Evolutionary conservation across 164 flowering plant species (phyloP).

Genomic region (Stephania japonica): DNA sequence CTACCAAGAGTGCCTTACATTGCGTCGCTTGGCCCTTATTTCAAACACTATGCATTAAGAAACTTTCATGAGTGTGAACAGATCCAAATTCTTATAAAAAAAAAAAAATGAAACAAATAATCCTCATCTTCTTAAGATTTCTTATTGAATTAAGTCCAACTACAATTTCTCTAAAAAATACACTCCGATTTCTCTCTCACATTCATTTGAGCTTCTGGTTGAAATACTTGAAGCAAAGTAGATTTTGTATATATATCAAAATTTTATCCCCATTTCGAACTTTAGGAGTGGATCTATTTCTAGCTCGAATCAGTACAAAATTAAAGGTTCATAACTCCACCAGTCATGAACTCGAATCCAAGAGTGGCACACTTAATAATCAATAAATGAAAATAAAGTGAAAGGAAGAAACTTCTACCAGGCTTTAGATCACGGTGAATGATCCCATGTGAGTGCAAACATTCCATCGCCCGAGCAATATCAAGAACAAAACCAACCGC

Average conservation of each 20-base stretch:
- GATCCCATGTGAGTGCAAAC: conserved; percentile 83
- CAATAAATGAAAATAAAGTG: neutral
- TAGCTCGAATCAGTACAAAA: neutral
- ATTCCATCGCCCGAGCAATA: conserved; percentile 90
- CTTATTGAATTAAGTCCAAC: neutral
- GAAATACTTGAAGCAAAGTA: neutral
- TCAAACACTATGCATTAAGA: neutral
- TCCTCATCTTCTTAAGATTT: neutral
- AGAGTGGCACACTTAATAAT: neutral
- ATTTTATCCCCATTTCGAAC: neutral
- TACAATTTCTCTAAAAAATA: no score
- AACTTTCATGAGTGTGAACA: neutral
- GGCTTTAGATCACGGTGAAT: conserved; percentile 93
- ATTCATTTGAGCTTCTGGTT: neutral
- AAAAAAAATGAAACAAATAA: neutral
- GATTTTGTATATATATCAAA: neutral
- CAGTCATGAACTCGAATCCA: neutral
- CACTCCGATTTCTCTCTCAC: neutral
- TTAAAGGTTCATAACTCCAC: neutral
- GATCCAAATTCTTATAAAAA: neutral
- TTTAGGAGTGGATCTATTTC: neutral
- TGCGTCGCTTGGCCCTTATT: neutral
- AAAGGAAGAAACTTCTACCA: conserved; percentile 31
- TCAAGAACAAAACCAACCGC: conserved; percentile 74
- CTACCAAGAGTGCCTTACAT: neutral